Evolutionary conservation across 345 rosid genomes (phyloP), one percentile per base, ranked within the genome.

Genomic region (Durio zibethinus): DNA sequence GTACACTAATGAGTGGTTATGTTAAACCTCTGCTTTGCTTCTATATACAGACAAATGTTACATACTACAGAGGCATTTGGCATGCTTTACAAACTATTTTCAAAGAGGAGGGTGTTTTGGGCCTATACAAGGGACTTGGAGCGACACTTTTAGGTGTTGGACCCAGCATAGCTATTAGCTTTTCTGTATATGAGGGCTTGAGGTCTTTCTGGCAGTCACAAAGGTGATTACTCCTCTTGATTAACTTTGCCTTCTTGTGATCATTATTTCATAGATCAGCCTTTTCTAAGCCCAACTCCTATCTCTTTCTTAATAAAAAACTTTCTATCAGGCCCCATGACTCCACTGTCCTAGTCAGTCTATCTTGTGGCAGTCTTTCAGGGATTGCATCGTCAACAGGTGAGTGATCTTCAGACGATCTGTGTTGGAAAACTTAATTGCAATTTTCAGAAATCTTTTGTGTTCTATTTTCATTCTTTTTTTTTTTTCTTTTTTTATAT

Each of bases 341-440:
- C 89, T 86, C 98, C 73, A 76, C 89, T 40, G 78, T 86, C 33
- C 80, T 87, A 52, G 87, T 90, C 72, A 91, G 99, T 83, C 87
- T 96, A 74, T 93, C 97, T 40, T 96, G 97, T 82, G 99, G 98
- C 83, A 96, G 99, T 83, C 88, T 93, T 63, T 96, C 99, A 50
- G 98, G 99, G 81, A 86, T 96, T 82, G 99, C 91, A n/a, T 91
- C 99, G 50, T 93, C 99, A 70, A 96, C 99, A 74, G 98, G 98
- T 91, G 82, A 89, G 82, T 84, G 48, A 77, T 76, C 66, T 74
- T 33, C 20, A 48, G 29, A 66, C 38, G 78, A 81, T 23, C 45
- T 72, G 29, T 43, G 11, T 72, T 36, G 8, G 67, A 61, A 16
- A 36, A 35, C 5, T 62, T 77, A 15, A 45, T 64, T 31, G 62